Conservation (phyloP, 1,139 yeast genomes). For the Diutina neorugosa region DNA sequence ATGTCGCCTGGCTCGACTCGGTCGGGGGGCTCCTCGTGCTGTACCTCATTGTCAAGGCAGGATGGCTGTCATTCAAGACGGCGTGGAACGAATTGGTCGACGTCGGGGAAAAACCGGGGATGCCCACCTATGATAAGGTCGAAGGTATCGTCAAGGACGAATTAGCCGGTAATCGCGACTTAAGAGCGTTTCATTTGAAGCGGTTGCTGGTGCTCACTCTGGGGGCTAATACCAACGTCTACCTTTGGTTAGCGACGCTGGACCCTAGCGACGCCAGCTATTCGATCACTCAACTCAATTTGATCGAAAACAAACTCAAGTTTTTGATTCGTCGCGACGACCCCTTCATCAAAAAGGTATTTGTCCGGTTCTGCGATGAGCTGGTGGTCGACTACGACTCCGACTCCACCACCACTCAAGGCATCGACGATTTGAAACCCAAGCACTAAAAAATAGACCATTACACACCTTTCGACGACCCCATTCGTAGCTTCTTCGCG, state of each 20-base stretch:
- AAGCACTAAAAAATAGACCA: not conserved
- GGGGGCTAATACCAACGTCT: conserved; percentile 42
- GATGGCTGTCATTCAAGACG: conserved; percentile 57
- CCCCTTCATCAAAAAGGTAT: not conserved
- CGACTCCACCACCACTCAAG: not conserved
- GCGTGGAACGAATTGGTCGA: conserved; percentile 74
- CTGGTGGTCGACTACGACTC: conserved; percentile 1
- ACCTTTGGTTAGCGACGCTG: not conserved
- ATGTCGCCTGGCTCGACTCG: conserved; percentile 78
- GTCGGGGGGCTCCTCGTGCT: conserved; percentile 87
- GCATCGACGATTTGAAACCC: not conserved
- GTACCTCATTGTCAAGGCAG: conserved; percentile 69
- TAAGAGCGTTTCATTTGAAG: conserved; percentile 16
- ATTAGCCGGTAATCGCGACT: conserved; percentile 6
- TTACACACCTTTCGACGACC: not conserved
- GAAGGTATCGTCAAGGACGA: conserved; percentile 8
- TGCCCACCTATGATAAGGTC: conserved; percentile 7
- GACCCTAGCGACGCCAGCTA: not conserved
- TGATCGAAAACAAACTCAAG: conserved; percentile 3
- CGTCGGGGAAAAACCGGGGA: conserved; percentile 22
- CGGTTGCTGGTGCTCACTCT: conserved; percentile 49
- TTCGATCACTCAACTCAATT: not conserved
- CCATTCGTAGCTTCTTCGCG: no score
- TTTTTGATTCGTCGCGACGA: conserved; percentile 4
- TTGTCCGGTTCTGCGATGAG: conserved; percentile 1